These are phyloP conservation scores for Paramecium sonneborni DNA, from an alignment of 73 alveolate species.

Conservation along the genomic window DNA sequence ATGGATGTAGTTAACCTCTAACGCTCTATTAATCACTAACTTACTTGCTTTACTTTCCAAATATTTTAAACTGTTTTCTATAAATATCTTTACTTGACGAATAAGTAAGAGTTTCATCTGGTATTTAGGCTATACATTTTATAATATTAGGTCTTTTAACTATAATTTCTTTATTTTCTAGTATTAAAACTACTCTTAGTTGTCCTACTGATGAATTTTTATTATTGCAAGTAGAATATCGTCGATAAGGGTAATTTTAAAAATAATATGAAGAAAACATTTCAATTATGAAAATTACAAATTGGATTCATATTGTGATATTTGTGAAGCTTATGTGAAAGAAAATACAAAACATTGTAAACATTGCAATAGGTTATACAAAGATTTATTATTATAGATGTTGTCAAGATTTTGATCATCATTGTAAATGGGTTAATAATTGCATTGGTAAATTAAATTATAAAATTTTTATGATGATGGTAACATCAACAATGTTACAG, in stretches of 20 bases:
- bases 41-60: constrained; percentile 27
- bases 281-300: neutral
- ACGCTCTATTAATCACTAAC: neutral
- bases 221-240: neutral
- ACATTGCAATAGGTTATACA: constrained; percentile 73
- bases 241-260: neutral
- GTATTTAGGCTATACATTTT: constrained; percentile 1
- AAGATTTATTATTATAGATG: constrained; percentile 16
- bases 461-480: constrained; percentile 16
- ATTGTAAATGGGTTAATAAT: constrained; percentile 68
- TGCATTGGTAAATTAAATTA: constrained; percentile 59
- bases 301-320: constrained; percentile 33
- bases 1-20: neutral
- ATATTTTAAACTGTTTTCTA: neutral
- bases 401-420: constrained; percentile 64
- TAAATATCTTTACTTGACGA: neutral
- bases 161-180: neutral
- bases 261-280: neutral
- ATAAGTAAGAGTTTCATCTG: neutral
- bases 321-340: constrained; percentile 67
- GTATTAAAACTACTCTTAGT: neutral
- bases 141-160: neutral
- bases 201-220: constrained; percentile 24
- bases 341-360: constrained; percentile 81
- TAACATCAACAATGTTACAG: neutral